A percentile compares a stretch with the other conserved stretches of the same genome.
These are phyloP conservation scores for Nakazawaea pomicola DNA, from an alignment of 805 yeast species.

Conservation along the genomic window DNA sequence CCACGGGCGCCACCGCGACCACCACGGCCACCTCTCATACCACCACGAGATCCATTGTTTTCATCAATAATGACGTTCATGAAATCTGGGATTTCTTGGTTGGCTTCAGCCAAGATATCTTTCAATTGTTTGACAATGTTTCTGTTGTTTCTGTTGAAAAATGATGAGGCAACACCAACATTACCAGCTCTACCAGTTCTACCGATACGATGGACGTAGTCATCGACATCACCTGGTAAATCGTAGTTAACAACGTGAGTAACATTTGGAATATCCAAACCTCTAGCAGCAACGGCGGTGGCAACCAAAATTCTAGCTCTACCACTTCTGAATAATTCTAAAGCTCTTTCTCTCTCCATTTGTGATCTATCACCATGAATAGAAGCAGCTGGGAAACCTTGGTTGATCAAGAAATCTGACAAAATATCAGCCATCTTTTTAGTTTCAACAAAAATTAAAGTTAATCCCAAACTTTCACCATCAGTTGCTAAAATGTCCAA, in stretches of 20 bases:
- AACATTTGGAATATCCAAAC: constrained; percentile 98
- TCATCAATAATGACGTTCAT: constrained; percentile 78
- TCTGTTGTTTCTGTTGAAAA: constrained; percentile 93
- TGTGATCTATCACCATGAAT: constrained; percentile 99
- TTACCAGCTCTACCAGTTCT: constrained; percentile 99
- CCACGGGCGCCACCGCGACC: constrained; percentile 14
- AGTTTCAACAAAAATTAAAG: constrained; percentile 95
- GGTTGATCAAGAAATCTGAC: constrained; percentile 85
- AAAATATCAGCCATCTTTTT: constrained; percentile 97
- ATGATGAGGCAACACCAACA: constrained; percentile 97
- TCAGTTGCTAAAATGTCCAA: constrained; percentile 81
- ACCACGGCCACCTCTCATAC: constrained; percentile 38
- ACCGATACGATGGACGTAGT: constrained; percentile 98
- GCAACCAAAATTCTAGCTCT: constrained; percentile 93
- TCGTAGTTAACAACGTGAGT: constrained; percentile 97
- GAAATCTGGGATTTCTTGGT: constrained; percentile 95
- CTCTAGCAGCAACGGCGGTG: constrained; percentile 99
- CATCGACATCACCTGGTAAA: constrained; percentile 95
- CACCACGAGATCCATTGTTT: constrained; percentile 34
- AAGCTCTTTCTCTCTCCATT: constrained; percentile 95
- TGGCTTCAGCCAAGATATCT: constrained; percentile 88
- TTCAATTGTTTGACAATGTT: constrained; percentile 84
- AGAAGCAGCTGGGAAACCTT: constrained; percentile 94
- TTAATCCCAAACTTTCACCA: constrained; percentile 63
- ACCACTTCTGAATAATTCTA: constrained; percentile 90